Base-by-base conservation (phyloP, 2,329 filamentous ascomycete genomes). In the Penicillium thymicola region DNA sequence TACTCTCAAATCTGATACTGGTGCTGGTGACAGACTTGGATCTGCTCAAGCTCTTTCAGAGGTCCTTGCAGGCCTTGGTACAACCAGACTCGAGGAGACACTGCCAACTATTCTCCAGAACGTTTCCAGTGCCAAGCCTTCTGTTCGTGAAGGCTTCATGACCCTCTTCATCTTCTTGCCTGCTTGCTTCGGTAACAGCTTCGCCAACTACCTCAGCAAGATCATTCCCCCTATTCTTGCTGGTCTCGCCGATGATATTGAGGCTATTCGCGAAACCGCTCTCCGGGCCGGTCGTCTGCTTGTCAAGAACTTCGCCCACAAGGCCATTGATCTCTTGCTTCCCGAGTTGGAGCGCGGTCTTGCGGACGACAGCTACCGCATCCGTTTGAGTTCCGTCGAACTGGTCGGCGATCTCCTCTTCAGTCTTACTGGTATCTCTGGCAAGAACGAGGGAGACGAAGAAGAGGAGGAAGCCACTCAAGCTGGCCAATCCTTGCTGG, bases 151-250 rank as follows among this genome's bases (percentile, higher is more conserved):
- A 80, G 94, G 94, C 44, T 99, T 99, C 79, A 99, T 99, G 94
- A 97, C 94, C 8, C 83, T 99, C 40, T 99, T 99, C 77, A 97
- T 99, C 65, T 99, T 97, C 83, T 85, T 99, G 78, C 94, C 94
- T 13, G 94, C 96, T 51, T 99, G 94, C 78, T 99, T 99, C 68
- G 94, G 94, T 69, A 99, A 99, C 82, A 96, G 92, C 74, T 99
- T 99, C 70, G 89, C 94, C 65, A 92, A 91, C 71, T 99, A 99
- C 70, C 87, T 99, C 59, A 90, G 88, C 76, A 92, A 88, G 71
- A 96, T 99, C 68, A 96, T 99, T 66, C 95, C 94, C 18, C 89
- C 94, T 21, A 97, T 99, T 67, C 82, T 99, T 61, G 87, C 91
- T 62, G 95, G 95, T 67, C 82, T 99, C 72, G 95, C 94, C 34